Evolutionary conservation across 2,329 filamentous ascomycete genomes (phyloP).

Genomic region (Nothophaeocryptopus gaeumannii): DNA sequence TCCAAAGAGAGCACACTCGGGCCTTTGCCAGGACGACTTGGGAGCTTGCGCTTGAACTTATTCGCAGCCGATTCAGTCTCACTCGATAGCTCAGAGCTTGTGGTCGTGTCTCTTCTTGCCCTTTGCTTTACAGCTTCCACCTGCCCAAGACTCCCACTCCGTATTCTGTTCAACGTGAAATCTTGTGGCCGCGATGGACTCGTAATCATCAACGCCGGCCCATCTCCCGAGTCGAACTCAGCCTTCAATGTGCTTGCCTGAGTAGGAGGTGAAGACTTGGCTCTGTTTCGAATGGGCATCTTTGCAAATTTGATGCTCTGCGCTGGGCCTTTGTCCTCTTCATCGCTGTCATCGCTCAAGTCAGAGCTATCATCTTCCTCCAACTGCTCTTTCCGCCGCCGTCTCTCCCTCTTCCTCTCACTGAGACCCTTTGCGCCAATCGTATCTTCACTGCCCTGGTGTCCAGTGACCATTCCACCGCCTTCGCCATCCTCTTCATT

Average conservation of each 20-base stretch:
- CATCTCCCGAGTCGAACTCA: constrained; percentile 18
- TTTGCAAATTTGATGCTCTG: constrained; percentile 96
- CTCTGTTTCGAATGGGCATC: constrained; percentile 82
- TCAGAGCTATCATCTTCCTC: constrained; percentile 85
- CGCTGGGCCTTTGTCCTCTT: constrained; percentile 65
- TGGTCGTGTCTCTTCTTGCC: constrained; percentile 70
- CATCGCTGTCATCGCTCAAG: constrained; percentile 78
- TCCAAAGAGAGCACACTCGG: constrained; percentile 34
- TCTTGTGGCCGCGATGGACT: constrained; percentile 43
- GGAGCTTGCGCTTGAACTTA: constrained; percentile 60
- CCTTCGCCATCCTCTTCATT: constrained; percentile 67
- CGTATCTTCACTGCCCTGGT: constrained; percentile 62
- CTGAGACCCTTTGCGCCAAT: constrained; percentile 58
- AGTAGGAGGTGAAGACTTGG: constrained; percentile 72
- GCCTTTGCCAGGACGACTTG: constrained; percentile 53
- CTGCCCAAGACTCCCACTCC: constrained; percentile 69
- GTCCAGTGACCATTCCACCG: constrained; percentile 68
- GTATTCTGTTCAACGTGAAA: constrained; percentile 44
- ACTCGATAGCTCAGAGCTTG: constrained; percentile 78
- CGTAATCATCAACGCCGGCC: constrained; percentile 39
- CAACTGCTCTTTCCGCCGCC: constrained; percentile 69
- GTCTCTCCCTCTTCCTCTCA: constrained; percentile 56
- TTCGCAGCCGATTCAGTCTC: constrained; percentile 68
- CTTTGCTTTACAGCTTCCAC: constrained; percentile 64
- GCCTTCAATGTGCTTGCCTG: constrained; percentile 17